Evolutionary conservation across 2,329 filamentous ascomycete species (phyloP), one percentile per base, ranked within the genome.

Genomic region (Colletotrichum ledebouriae): DNA sequence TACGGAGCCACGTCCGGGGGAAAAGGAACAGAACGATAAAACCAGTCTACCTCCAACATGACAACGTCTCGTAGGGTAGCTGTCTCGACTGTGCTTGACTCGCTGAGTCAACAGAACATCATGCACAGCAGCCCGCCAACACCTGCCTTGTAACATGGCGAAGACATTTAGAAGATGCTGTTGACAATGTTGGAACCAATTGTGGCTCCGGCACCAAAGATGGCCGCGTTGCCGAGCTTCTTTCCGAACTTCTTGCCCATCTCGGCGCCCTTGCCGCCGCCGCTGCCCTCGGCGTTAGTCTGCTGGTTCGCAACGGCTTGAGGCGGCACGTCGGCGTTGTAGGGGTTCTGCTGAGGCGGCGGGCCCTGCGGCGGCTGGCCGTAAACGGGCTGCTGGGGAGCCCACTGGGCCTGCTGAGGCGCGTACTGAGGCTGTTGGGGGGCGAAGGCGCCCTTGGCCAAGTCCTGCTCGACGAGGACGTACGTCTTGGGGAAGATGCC

Each of bases 401-500:
- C 67, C 47, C 76, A 76, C 39, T 73, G 73, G n/a, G 70, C 59
- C 22, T 25, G 59, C 25, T 52, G 68, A n/a, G 75, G 74, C 20
- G 75, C 71, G 50, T 73, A 70, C 55, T 75, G 75, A 65, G 77
- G 74, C 50, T 69, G 69, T 50, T 70, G 65, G 20, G 65, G 65
- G 13, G 53, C 65, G 39, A 68, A 68, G 53, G 65, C 65, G n/a
- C 65, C 65, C 53, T 68, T 68, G 80, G 73, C 71, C 76, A 77
- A 78, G 91, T 89, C 72, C 60, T 91, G 85, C 73, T 94, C 90
- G 59, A 92, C 81, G 59, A 93, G 84, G 71, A 97, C 94, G 77
- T 98, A 98, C 78, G 88, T 94, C 73, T 91, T 89, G n/a, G 95
- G 95, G 86, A 98, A 98, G 78, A 98, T 97, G 74, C 95, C 95